Evolutionary conservation across 352 stramenopile genomes (phyloP), one percentile per base, ranked within the genome.

Genomic region (Pythium plurisporium): DNA sequence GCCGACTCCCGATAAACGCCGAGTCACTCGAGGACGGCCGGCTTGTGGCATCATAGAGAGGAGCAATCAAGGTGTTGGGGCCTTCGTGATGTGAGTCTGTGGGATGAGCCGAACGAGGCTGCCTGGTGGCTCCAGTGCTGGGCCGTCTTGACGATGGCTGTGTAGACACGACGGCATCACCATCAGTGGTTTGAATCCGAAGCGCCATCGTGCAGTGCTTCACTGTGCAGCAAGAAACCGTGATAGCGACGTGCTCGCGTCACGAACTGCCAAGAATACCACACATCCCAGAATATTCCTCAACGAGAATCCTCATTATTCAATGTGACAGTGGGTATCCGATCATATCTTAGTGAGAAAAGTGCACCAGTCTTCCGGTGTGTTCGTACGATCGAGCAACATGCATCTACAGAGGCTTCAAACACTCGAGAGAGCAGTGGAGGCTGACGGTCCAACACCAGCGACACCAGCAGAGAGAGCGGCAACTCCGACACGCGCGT

Each of bases 381-480:
- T n/a, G n/a, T n/a, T n/a, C n/a, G n/a, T n/a, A n/a, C n/a, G n/a
- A n/a, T n/a, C n/a, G n/a, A n/a, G n/a, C n/a, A n/a, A n/a, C n/a
- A n/a, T n/a, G n/a, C n/a, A n/a, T n/a, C n/a, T n/a, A n/a, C n/a
- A n/a, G n/a, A n/a, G n/a, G n/a, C n/a, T n/a, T 47, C 40, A 67
- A 17, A 67, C 42, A 27, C 54, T 69, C 0, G 61, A 64, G 2
- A 69, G 55, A 5, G 23, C 25, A 3, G 55, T 31, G 2, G 54
- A 30, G 10, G 61, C 61, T 0, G 17, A 26, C 5, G 45, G 42
- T 11, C 65, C 45, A 34, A 67, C 42, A 6, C 60, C 52, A 45
- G 57, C 55, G 23, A 69, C 45, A 44, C 55, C 48, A 41, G 47
- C 60, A 15, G 65, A 61, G 12, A 69, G 30, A 5, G 61, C 61